Percentiles rank a stretch among this genome's conserved stretches.
Conservation (phyloP, 306 rosid genomes). For the Nissolia schottii region DNA sequence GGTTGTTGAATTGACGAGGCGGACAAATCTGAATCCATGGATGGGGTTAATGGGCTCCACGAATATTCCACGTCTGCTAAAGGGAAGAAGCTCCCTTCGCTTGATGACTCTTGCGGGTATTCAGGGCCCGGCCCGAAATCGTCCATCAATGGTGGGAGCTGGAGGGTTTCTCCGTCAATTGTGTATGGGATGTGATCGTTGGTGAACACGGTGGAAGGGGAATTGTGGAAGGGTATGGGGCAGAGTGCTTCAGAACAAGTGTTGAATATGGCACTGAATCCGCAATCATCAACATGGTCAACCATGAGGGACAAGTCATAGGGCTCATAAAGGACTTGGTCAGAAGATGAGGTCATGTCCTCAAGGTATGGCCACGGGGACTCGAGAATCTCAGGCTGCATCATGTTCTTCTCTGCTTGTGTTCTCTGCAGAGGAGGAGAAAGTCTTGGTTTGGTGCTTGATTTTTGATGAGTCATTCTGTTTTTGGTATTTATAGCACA, state of each 20-base stretch:
- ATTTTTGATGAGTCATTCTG: background rate
- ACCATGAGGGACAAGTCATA: conserved; percentile 28
- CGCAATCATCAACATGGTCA: conserved; percentile 26
- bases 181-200: conserved; percentile 19
- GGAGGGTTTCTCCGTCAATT: conserved; percentile 27
- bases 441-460: background rate
- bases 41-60: conserved; percentile 49
- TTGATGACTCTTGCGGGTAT: conserved; percentile 26
- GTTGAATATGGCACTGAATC: conserved; percentile 22
- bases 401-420: conserved; percentile 22
- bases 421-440: conserved; percentile 3
- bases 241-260: conserved; percentile 1
- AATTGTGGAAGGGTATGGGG: conserved; percentile 17
- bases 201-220: conserved; percentile 16
- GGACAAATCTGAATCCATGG: conserved; percentile 40
- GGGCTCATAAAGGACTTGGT: conserved; percentile 25
- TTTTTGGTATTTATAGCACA: conserved; percentile 18
- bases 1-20: conserved; percentile 33
- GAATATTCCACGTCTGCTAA: conserved; percentile 20
- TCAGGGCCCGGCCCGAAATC: conserved; percentile 17
- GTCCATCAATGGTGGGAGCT: conserved; percentile 33
- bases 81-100: conserved; percentile 43
- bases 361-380: conserved; percentile 32
- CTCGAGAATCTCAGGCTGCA: conserved; percentile 32
- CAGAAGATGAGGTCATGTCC: conserved; percentile 29